phyloP scores from a whole-genome alignment of 2,329 filamentous ascomycete species.

The Fusarium proliferatum region DNA sequence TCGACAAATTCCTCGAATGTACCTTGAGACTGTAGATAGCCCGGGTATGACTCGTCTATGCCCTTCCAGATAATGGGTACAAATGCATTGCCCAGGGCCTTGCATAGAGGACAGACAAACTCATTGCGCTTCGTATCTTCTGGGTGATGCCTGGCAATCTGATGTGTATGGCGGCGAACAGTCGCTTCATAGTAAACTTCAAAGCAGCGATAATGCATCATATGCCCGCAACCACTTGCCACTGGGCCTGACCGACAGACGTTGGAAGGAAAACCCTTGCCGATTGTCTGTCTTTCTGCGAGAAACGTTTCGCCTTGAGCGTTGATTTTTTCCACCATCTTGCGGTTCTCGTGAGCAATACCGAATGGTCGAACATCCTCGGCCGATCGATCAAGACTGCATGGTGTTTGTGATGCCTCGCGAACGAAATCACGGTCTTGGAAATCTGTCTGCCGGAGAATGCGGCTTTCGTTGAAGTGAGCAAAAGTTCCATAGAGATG shows the following conservation, averaged over 20 bases:
- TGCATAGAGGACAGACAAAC: constrained; percentile 96
- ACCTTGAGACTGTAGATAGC: constrained; percentile 69
- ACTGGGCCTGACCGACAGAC: constrained; percentile 79
- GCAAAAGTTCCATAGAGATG: constrained; percentile 94
- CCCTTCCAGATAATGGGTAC: constrained; percentile 95
- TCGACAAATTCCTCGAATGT: constrained; percentile 77
- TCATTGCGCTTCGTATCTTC: constrained; percentile 83
- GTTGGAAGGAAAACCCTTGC: constrained; percentile 84
- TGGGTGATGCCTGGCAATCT: constrained; percentile 94
- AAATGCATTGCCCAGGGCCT: constrained; percentile 94
- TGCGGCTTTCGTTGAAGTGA: constrained; percentile 84
- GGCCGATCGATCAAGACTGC: constrained; percentile 85
- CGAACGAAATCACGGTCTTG: constrained; percentile 84
- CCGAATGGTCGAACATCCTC: constrained; percentile 89
- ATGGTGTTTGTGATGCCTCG: constrained; percentile 82
- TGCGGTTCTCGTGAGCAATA: constrained; percentile 86
- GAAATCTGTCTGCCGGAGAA: constrained; percentile 87
- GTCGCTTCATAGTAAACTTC: constrained; percentile 91
- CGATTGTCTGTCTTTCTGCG: constrained; percentile 82
- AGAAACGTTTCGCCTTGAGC: constrained; percentile 76
- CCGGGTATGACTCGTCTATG: constrained; percentile 84
- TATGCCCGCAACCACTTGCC: constrained; percentile 92
- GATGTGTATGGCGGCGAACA: constrained; percentile 83
- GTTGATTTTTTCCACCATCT: constrained; percentile 79
- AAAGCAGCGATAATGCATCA: constrained; percentile 98